Conservation (phyloP, 2,329 filamentous ascomycete species). For the Fusarium vanettenii region DNA sequence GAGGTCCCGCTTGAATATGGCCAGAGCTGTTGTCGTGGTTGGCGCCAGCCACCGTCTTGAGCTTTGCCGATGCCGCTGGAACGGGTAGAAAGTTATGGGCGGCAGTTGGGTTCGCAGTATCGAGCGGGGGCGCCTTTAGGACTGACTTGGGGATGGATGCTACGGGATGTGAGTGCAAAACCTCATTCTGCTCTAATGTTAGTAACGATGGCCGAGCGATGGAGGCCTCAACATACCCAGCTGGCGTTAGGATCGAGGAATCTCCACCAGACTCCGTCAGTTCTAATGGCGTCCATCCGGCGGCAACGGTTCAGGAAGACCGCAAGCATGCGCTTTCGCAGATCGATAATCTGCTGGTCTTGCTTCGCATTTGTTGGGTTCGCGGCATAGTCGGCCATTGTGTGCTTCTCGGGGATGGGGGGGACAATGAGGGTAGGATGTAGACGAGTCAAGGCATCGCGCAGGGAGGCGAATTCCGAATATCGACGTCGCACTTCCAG, state of each 20-base stretch:
- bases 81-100: slow-evolving; percentile 91
- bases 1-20: slow-evolving; percentile 57
- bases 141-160: slow-evolving; percentile 93
- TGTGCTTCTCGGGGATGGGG: slow-evolving; percentile 98
- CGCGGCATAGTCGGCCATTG: slow-evolving; percentile 97
- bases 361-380: slow-evolving; percentile 99
- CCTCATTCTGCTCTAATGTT: slow-evolving; percentile 76
- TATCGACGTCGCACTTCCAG: slow-evolving; percentile 95
- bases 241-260: slow-evolving; percentile 98
- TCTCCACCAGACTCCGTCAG: slow-evolving; percentile 97
- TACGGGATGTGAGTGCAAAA: slow-evolving; percentile 91
- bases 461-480: slow-evolving; percentile 93
- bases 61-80: slow-evolving; percentile 85
- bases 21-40: slow-evolving; percentile 50
- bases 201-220: slow-evolving; percentile 18
- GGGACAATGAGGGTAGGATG: slow-evolving; percentile 97
- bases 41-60: slow-evolving; percentile 69
- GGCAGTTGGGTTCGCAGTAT: slow-evolving; percentile 90
- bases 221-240: slow-evolving; percentile 74
- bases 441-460: slow-evolving; percentile 87
- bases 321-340: slow-evolving; percentile 95
- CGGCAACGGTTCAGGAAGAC: slow-evolving; percentile 96
- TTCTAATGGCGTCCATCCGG: slow-evolving; percentile 89
- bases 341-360: slow-evolving; percentile 94
- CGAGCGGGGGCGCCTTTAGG: slow-evolving; percentile 92